Conservation (phyloP, 2,329 filamentous ascomycete genomes). For the Beauveria australis region DNA sequence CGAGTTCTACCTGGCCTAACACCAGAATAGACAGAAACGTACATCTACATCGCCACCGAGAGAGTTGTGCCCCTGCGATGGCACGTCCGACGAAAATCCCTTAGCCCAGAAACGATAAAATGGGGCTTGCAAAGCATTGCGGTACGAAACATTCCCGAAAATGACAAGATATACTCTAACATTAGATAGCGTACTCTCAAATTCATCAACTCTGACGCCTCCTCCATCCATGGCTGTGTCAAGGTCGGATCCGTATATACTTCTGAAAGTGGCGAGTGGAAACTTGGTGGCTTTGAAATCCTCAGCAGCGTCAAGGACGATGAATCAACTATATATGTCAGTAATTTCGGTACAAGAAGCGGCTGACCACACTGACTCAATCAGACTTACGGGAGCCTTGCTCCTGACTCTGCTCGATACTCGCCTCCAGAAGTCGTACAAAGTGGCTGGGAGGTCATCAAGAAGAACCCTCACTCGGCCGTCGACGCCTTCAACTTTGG, state of each 20-base stretch:
- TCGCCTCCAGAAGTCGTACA: slow-evolving; percentile 79
- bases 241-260: slow-evolving; percentile 84
- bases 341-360: slow-evolving; percentile 3
- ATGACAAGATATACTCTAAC: background rate
- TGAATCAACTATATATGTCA: slow-evolving; percentile 80
- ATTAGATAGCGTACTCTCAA: slow-evolving; percentile 70
- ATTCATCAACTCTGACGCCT: slow-evolving; percentile 90
- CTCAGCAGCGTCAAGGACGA: slow-evolving; percentile 94
- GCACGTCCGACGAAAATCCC: slow-evolving; percentile 80
- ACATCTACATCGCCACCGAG: slow-evolving; percentile 95
- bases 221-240: slow-evolving; percentile 83
- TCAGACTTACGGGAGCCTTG: slow-evolving; percentile 75
- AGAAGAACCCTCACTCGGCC: slow-evolving; percentile 70
- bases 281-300: slow-evolving; percentile 86
- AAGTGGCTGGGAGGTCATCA: slow-evolving; percentile 85
- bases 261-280: slow-evolving; percentile 97
- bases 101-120: slow-evolving; percentile 89
- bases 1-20: background rate
- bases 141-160: slow-evolving; percentile 34
- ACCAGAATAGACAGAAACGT: slow-evolving; percentile 65
- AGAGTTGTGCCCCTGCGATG: slow-evolving; percentile 78
- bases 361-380: background rate
- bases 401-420: slow-evolving; percentile 79
- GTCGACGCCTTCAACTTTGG: slow-evolving; percentile 86
- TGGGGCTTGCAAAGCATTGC: slow-evolving; percentile 89